These are phyloP conservation scores for Ophiostoma quercus DNA, from an alignment of 2,329 filamentous ascomycete species.

Conservation along the genomic window DNA sequence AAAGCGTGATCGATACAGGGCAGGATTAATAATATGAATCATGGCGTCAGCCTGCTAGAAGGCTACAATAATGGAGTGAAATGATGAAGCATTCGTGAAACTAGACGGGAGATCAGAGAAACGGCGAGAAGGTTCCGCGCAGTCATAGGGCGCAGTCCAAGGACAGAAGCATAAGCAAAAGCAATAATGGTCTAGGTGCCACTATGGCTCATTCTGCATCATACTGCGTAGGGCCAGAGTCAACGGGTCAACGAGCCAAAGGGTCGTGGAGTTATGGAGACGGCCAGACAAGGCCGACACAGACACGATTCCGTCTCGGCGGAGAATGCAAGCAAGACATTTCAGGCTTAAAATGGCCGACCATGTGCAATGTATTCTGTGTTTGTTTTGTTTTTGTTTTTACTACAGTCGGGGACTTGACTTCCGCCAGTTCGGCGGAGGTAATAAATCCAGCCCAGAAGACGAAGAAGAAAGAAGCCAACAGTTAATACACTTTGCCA, in stretches of 20 bases:
- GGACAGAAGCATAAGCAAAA: not conserved
- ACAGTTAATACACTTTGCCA: no score
- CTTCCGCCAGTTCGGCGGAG: conserved; percentile 3
- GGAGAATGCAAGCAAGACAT: conserved; percentile 1
- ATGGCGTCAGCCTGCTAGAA: not conserved
- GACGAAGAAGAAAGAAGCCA: no score
- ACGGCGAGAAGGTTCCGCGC: not conserved
- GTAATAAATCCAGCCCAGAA: not conserved
- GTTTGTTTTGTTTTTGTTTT: not conserved
- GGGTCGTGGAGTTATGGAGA: not conserved
- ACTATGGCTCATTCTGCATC: not conserved
- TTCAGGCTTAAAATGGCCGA: not conserved
- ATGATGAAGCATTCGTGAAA: not conserved
- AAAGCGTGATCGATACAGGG: not conserved
- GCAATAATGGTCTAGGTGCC: not conserved
- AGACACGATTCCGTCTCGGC: not conserved
- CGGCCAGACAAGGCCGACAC: conserved; percentile 1
- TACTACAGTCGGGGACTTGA: not conserved
- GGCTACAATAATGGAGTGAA: not conserved
- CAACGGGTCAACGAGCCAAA: not conserved
- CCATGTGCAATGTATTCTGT: not conserved
- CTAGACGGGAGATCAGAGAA: not conserved
- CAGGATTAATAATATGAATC: not conserved
- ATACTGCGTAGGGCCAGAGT: not conserved
- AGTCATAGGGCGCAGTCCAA: no score